phyloP scores from a whole-genome alignment of 176 grass and related monocot genomes.

The Oryza nivara region DNA sequence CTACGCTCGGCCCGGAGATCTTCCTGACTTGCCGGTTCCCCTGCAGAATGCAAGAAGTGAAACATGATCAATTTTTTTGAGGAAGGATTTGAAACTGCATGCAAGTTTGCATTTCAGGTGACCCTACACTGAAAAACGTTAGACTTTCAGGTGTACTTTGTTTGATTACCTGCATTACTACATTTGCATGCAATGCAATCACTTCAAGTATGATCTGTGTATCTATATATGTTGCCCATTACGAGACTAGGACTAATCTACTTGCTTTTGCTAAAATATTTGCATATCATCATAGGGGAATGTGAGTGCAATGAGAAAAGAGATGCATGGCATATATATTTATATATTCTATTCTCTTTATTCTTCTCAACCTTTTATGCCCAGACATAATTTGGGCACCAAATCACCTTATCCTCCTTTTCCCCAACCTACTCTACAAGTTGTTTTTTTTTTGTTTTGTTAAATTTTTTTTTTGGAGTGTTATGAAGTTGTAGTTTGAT shows the following conservation, averaged over 20 bases:
- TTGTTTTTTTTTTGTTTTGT: not conserved
- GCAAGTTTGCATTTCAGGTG: constrained; percentile 40
- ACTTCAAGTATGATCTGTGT: constrained; percentile 45
- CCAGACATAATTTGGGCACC: constrained; percentile 6
- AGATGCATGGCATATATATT: constrained; percentile 14
- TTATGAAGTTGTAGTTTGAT: not conserved
- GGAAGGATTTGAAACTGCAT: not conserved
- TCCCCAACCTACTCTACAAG: not conserved
- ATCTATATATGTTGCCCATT: constrained; percentile 26
- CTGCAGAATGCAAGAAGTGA: constrained; percentile 38
- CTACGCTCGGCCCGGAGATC: constrained; percentile 64
- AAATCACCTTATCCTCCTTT: not conserved
- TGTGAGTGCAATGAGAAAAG: constrained; percentile 19
- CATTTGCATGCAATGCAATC: constrained; percentile 30
- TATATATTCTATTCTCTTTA: constrained; percentile 21
- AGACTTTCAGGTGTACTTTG: constrained; percentile 20
- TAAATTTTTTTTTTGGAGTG: not conserved
- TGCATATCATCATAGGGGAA: constrained; percentile 58
- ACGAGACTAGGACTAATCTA: constrained; percentile 31
- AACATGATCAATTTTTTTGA: constrained; percentile 16
- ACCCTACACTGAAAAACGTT: constrained; percentile 46
- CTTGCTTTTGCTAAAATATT: constrained; percentile 54
- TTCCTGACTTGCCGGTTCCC: constrained; percentile 58
- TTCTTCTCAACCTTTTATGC: constrained; percentile 5
- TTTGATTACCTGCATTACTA: constrained; percentile 33